phyloP scores from a whole-genome alignment of 495 filamentous ascomycete species.

The Aspergillus steynii region DNA sequence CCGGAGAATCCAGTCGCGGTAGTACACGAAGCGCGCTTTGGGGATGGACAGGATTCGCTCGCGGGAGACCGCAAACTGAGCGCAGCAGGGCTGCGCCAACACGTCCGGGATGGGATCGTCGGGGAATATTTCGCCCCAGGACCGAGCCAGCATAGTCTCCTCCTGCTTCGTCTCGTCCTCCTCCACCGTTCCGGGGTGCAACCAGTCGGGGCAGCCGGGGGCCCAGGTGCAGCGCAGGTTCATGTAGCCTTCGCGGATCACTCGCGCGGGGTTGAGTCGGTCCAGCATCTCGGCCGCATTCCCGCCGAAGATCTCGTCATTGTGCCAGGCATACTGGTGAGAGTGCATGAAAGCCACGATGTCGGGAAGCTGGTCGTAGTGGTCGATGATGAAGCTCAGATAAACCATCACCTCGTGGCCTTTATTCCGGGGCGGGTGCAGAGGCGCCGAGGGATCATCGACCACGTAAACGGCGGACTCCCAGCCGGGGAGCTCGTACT shows the following conservation, averaged over 20 bases:
- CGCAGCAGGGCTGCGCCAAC: conserved; percentile 61
- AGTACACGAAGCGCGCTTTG: conserved; percentile 58
- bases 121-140: conserved; percentile 60
- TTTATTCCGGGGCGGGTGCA: conserved; percentile 71
- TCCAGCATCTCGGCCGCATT: conserved; percentile 54
- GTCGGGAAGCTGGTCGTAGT: conserved; percentile 69
- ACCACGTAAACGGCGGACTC: conserved; percentile 64
- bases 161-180: conserved; percentile 59
- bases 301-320: conserved; percentile 51
- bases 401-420: conserved; percentile 79
- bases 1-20: conserved; percentile 68
- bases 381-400: conserved; percentile 69
- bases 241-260: conserved; percentile 61
- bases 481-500: conserved; percentile 54
- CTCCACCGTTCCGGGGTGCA: conserved; percentile 56
- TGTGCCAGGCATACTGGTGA: conserved; percentile 68
- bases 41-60: conserved; percentile 59
- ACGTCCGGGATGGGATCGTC: conserved; percentile 53
- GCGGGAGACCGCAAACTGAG: conserved; percentile 64
- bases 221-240: conserved; percentile 62
- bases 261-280: conserved; percentile 53
- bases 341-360: conserved; percentile 70
- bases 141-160: conserved; percentile 54
- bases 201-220: conserved; percentile 66
- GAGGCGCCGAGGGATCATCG: conserved; percentile 58